Percentiles rank a stretch among this genome's conserved stretches.
Conservation (phyloP, 805 yeast genomes). For the Brettanomyces bruxellensis region DNA sequence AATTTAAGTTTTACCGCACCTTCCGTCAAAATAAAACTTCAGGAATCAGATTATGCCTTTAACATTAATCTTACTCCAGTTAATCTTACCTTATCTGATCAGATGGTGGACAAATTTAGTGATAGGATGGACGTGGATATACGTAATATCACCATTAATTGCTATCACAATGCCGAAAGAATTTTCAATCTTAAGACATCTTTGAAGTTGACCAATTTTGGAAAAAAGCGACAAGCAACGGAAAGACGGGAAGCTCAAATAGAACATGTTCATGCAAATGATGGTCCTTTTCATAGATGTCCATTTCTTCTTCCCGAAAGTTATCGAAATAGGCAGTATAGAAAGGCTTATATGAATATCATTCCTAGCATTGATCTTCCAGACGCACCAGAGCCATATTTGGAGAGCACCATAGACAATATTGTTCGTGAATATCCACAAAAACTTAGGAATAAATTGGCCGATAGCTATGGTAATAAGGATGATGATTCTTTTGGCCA, state of each 20-base stretch:
- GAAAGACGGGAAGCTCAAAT: constrained; percentile 48
- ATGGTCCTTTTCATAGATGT: constrained; percentile 74
- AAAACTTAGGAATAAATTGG: constrained; percentile 11
- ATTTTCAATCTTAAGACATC: constrained; percentile 47
- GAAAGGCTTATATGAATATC: constrained; percentile 41
- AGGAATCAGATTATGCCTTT: constrained; percentile 21
- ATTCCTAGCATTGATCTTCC: constrained; percentile 59
- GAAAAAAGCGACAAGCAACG: constrained; percentile 38
- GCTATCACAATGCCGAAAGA: constrained; percentile 8
- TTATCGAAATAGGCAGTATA: constrained; percentile 37
- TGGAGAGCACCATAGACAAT: constrained; percentile 35
- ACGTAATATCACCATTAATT: constrained; percentile 32
- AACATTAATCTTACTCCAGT: constrained; percentile 19
- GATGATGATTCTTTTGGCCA: constrained; percentile 1
- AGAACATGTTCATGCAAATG: constrained; percentile 57
- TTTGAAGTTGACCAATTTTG: constrained; percentile 48
- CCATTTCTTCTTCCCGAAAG: constrained; percentile 58
- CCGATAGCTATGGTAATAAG: neutral
- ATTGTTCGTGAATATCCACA: constrained; percentile 28
- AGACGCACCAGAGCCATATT: constrained; percentile 50
- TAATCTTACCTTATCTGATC: constrained; percentile 49
- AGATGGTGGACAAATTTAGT: constrained; percentile 59
- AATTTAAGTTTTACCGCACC: constrained; percentile 51
- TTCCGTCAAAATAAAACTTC: constrained; percentile 33
- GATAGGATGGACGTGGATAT: constrained; percentile 41